These are phyloP conservation scores for Rhodosporidiobolus sp. DNA, from an alignment of 768 basidiomycete genomes.

Conservation along the genomic window DNA sequence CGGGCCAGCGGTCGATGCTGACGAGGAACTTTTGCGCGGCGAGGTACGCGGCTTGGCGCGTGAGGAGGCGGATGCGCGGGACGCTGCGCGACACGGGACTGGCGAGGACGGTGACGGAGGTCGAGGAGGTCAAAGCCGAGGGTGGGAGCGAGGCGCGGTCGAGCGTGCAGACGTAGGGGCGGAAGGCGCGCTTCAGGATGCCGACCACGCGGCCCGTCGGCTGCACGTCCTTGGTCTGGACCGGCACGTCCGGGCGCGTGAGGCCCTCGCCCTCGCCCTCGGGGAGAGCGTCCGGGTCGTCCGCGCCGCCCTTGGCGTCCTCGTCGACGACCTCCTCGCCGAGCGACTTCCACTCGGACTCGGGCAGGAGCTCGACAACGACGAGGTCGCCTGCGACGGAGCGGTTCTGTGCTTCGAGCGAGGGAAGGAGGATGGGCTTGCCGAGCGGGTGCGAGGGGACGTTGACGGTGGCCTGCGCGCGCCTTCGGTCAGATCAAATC, in stretches of 20 bases:
- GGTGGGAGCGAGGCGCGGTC: slow-evolving; percentile 83
- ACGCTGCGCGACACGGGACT: slow-evolving; percentile 86
- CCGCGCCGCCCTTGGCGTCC: slow-evolving; percentile 58
- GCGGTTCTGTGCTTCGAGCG: slow-evolving; percentile 91
- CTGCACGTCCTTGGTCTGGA: slow-evolving; percentile 61
- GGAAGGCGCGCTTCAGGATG: slow-evolving; percentile 90
- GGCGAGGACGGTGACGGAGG: slow-evolving; percentile 75
- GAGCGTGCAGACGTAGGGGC: slow-evolving; percentile 92
- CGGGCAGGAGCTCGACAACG: slow-evolving; percentile 78
- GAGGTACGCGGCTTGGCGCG: slow-evolving; percentile 84
- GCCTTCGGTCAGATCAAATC: too few relatives aligned
- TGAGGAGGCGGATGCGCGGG: slow-evolving; percentile 89
- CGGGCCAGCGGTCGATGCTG: slow-evolving; percentile 87
- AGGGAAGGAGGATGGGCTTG: slow-evolving; percentile 78
- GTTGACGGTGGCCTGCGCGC: slow-evolving; percentile 68
- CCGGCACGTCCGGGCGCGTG: not conserved
- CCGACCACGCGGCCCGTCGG: slow-evolving; percentile 91
- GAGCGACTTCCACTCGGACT: slow-evolving; percentile 87
- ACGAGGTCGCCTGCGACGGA: slow-evolving; percentile 91
- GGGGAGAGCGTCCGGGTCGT: slow-evolving; percentile 70
- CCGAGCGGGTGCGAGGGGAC: slow-evolving; percentile 60
- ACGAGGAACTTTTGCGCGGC: slow-evolving; percentile 93
- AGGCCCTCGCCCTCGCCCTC: slow-evolving; percentile 54
- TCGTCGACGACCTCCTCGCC: slow-evolving; percentile 91
- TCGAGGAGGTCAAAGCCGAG: slow-evolving; percentile 69